Evolutionary conservation across 2,329 filamentous ascomycete species (phyloP), one percentile per base, ranked within the genome.

Genomic region (Cadophora sp.): DNA sequence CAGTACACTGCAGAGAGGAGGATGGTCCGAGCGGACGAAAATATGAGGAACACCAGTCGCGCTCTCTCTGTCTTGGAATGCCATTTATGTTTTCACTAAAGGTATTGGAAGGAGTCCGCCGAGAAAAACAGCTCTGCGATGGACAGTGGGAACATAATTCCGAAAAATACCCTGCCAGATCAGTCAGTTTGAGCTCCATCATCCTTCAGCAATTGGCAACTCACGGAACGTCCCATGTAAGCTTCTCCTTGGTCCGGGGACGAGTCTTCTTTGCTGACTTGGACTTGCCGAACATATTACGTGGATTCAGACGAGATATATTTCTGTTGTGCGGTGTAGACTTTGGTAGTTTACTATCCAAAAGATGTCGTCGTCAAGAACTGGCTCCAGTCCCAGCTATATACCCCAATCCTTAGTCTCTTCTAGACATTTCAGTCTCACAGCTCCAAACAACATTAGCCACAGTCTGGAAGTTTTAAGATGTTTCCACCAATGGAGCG

Each of bases 71-170:
- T 70, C 24, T 50, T 67, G 2, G 69, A 69, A 40, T 63, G 58
- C 69, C 66, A 73, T 16, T 64, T 70, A 26, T 73, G 68, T n/a
- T 66, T 73, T 40, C 66, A 66, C 62, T 73, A 66, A 12, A 73
- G 65, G 59, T 71, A 70, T 55, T 71, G 64, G 66, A 70, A 71
- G 26, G 68, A 70, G 46, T 70, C 69, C 24, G 71, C 59, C 19
- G 58, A 70, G 63, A 73, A 70, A 64, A 67, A 68, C 5, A 71
- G 50, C 48, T 71, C 71, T 31, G 63, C 66, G 24, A 71, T 71
- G 3, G 69, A 66, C 29, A 73, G 68, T 24, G 68, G 63, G 46
- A 72, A 72, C 65, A 73, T 73, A 43, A 73, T 66, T 4, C 66
- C 63, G 62, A 72, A 73, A 63, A 72, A 72, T 29, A 72, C 50